A percentile compares a stretch with the other conserved stretches of the same genome.
Conservation (phyloP, 2,329 filamentous ascomycete genomes). For the Phialemoniopsis sp. region DNA sequence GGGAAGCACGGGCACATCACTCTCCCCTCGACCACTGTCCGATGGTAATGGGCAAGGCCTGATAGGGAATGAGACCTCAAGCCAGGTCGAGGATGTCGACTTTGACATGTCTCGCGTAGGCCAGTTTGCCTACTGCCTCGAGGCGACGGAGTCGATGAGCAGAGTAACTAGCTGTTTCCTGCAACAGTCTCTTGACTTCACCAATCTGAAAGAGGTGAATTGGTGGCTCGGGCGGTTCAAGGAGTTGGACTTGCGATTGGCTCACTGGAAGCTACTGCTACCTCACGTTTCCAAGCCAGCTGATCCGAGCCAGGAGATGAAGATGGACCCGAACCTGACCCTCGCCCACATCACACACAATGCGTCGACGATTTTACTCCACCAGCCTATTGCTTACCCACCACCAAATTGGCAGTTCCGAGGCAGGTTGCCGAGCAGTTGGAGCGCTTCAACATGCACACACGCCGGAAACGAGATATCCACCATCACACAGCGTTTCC, state of each 20-base stretch:
- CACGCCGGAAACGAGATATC: conserved; percentile 39
- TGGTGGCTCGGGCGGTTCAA: conserved; percentile 40
- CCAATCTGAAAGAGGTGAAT: conserved; percentile 27
- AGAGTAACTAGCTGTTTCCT: conserved; percentile 37
- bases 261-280: conserved; percentile 22
- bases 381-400: conserved; percentile 43
- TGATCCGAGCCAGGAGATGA: too few relatives aligned
- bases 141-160: conserved; percentile 36
- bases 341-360: conserved; percentile 45
- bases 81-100: too few relatives aligned
- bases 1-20: conserved; percentile 7
- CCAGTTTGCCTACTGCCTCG: conserved; percentile 39
- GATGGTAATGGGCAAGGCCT: too few relatives aligned
- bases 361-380: conserved; percentile 42
- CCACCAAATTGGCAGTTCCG: conserved; percentile 19
- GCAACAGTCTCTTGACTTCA: conserved; percentile 31
- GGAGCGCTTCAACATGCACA: conserved; percentile 43
- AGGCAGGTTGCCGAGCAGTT: conserved; percentile 33
- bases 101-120: too few relatives aligned
- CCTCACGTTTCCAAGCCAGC: too few relatives aligned
- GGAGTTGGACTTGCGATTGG: conserved; percentile 33
- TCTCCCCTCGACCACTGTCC: too few relatives aligned
- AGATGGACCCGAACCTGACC: conserved; percentile 46
- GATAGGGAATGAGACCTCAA: too few relatives aligned
- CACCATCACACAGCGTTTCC: conserved; percentile 39